These are phyloP conservation scores for Boletus albobrunnescens DNA, from an alignment of 1,284 basidiomycete genomes.

Conservation along the genomic window DNA sequence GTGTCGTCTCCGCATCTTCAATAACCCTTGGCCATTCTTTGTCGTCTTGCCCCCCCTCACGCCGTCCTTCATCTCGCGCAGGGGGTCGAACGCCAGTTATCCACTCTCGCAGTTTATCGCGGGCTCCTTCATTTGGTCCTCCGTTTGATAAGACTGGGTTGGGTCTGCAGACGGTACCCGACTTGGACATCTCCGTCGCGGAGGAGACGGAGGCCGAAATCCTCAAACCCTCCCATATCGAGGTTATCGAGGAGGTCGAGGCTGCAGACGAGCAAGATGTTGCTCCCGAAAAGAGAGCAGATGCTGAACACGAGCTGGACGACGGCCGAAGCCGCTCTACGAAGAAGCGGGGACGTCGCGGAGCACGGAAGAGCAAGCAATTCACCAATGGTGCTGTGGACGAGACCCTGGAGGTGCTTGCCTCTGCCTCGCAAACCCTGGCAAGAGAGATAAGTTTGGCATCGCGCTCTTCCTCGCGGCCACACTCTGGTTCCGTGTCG, in stretches of 20 bases:
- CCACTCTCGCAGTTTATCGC: conserved; percentile 50
- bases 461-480: conserved; percentile 27
- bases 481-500: conserved; percentile 8
- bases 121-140: conserved; percentile 56
- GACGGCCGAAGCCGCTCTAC: conserved; percentile 50
- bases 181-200: conserved; percentile 21
- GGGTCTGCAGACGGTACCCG: conserved; percentile 27
- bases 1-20: conserved; percentile 53
- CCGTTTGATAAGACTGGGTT: conserved; percentile 43
- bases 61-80: conserved; percentile 62
- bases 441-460: conserved; percentile 78
- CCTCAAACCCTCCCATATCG: conserved; percentile 20
- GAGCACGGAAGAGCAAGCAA: conserved; percentile 64
- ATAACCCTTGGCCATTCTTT: conserved; percentile 59
- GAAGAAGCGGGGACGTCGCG: conserved; percentile 74
- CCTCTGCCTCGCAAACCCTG: conserved; percentile 74
- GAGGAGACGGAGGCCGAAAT: conserved; percentile 20
- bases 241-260: conserved; percentile 33
- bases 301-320: conserved; percentile 36
- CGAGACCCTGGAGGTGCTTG: conserved; percentile 64
- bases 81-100: conserved; percentile 50
- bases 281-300: conserved; percentile 20
- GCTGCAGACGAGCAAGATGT: conserved; percentile 39
- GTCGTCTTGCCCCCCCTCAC: conserved; percentile 60
- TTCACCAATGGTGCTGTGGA: conserved; percentile 33